A percentile compares a stretch with the other conserved stretches of the same genome.
Conservation (phyloP, 1,139 yeast genomes). For the Zygoascus meyerae region DNA sequence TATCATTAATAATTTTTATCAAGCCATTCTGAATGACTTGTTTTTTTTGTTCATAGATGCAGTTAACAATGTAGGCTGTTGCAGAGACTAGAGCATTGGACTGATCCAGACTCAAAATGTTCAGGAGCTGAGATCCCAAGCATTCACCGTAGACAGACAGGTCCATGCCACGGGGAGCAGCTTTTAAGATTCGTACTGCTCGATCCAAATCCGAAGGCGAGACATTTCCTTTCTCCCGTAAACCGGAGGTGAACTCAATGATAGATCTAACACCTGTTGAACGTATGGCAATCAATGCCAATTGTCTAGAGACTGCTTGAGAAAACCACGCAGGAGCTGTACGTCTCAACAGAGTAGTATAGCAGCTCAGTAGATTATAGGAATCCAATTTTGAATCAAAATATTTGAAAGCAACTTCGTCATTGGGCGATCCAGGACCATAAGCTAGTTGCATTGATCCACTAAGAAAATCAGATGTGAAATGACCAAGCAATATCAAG, state of each 20-base stretch:
- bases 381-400: slow-evolving; percentile 30
- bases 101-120: slow-evolving; percentile 37
- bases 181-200: slow-evolving; percentile 54
- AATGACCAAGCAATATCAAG: slow-evolving; percentile 33
- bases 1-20: slow-evolving; percentile 25
- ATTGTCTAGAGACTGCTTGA: slow-evolving; percentile 35
- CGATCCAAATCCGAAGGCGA: slow-evolving; percentile 54
- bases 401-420: slow-evolving; percentile 10
- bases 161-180: slow-evolving; percentile 51
- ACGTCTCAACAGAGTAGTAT: slow-evolving; percentile 28
- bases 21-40: slow-evolving; percentile 56
- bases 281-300: slow-evolving; percentile 51
- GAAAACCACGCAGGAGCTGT: slow-evolving; percentile 31
- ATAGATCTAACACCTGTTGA: slow-evolving; percentile 66
- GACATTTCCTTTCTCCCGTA: slow-evolving; percentile 66
- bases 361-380: slow-evolving; percentile 26
- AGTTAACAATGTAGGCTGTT: slow-evolving; percentile 49
- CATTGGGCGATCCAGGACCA: slow-evolving; percentile 19
- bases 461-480: slow-evolving; percentile 61
- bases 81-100: slow-evolving; percentile 43
- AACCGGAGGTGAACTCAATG: slow-evolving; percentile 71
- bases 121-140: slow-evolving; percentile 56
- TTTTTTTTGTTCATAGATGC: slow-evolving; percentile 48
- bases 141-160: slow-evolving; percentile 47
- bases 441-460: slow-evolving; percentile 49